Percentiles rank a stretch among this genome's conserved stretches.
phyloP scores from a whole-genome alignment of 2,329 filamentous ascomycete species.

The Pseudogymnoascus verrucosus region DNA sequence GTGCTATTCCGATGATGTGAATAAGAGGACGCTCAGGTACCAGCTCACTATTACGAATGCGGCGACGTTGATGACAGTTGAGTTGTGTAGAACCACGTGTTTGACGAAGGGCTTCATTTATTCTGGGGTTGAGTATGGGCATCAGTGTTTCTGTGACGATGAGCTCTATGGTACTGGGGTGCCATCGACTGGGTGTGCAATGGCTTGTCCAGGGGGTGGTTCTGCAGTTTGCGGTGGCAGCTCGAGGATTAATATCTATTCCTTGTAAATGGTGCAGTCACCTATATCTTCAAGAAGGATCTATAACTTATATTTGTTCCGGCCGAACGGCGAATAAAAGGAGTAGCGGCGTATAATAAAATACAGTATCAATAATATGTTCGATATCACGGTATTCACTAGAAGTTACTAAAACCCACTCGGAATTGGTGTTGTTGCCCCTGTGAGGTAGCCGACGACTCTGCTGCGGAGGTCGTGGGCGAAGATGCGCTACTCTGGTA shows the following conservation, averaged over 20 bases:
- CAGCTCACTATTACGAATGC: background rate
- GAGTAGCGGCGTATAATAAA: background rate
- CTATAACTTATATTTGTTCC: background rate
- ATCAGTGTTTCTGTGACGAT: constrained; percentile 2
- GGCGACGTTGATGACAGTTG: constrained; percentile 11
- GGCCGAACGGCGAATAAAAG: background rate
- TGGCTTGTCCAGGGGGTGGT: background rate
- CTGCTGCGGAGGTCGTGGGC: too few species aligned
- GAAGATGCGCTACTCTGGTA: too few species aligned
- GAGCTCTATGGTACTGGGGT: background rate
- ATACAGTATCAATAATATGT: background rate
- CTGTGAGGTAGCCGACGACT: too few species aligned
- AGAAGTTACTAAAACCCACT: too few species aligned
- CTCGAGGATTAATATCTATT: background rate
- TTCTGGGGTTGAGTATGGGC: background rate
- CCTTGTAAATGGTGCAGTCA: background rate
- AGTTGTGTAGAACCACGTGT: background rate
- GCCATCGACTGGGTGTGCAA: background rate
- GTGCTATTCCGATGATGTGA: background rate
- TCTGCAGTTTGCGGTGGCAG: background rate
- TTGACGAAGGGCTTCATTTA: constrained; percentile 2
- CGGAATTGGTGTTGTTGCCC: too few species aligned
- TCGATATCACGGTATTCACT: too few species aligned
- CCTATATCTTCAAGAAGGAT: background rate
- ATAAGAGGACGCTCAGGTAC: background rate